phyloP scores from a whole-genome alignment of 768 basidiomycete species.

The Rhizopogon vinicolor region DNA sequence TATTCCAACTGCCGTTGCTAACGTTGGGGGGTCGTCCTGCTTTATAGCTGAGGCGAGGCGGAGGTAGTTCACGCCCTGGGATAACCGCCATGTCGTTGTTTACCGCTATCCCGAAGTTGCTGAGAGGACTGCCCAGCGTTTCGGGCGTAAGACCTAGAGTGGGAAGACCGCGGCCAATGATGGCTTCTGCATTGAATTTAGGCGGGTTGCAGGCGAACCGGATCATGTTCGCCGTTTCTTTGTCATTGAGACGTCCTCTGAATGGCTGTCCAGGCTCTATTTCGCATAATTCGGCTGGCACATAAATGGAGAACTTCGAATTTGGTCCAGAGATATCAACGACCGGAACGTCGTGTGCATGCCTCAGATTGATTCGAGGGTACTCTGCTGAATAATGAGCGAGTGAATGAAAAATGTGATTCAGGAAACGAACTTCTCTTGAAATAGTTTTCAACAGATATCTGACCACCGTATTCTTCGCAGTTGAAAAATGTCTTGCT shows the following conservation, averaged over 20 bases:
- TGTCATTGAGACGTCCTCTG: conserved; percentile 55
- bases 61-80: conserved; percentile 58
- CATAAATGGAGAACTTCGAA: too few relatives aligned
- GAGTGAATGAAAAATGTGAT: conserved; percentile 1
- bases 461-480: conserved; percentile 47
- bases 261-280: conserved; percentile 58
- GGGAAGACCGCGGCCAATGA: conserved; percentile 54
- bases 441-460: conserved; percentile 66
- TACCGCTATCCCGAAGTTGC: conserved; percentile 58
- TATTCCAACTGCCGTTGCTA: conserved; percentile 71
- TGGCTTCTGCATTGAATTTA: conserved; percentile 48
- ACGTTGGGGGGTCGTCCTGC: conserved; percentile 38
- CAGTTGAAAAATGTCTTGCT: conserved; percentile 49
- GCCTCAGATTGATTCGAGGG: conserved; percentile 38
- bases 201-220: conserved; percentile 62
- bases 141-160: conserved; percentile 46
- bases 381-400: conserved; percentile 44
- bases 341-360: too few relatives aligned
- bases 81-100: conserved; percentile 54
- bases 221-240: conserved; percentile 69
- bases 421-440: conserved; percentile 42
- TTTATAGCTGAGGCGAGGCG: conserved; percentile 56
- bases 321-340: too few relatives aligned
- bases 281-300: conserved; percentile 67
- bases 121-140: conserved; percentile 30